Base-by-base conservation (phyloP, 768 basidiomycete genomes). In the Gloeostereum incarnatum region DNA sequence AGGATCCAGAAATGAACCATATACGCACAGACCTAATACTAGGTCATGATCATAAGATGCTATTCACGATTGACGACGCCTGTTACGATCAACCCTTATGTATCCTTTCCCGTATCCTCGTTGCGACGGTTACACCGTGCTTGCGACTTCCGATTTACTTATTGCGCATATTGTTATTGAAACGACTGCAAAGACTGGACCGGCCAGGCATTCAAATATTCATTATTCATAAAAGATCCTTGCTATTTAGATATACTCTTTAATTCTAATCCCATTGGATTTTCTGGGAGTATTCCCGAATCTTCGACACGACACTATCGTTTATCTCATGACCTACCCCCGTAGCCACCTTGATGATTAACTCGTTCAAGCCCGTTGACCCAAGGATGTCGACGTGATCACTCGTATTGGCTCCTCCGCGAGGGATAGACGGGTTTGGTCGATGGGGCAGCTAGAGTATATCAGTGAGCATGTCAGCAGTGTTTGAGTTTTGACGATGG, bases 401-500 rank as follows among this genome's bases (percentile, higher is more conserved):
- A 33, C 84, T 78, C 1, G 93, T 94, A 44, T 83, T 86, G 2
- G 92, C 87, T 1, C 93, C 96, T 27, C 96, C 94, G 20, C 94
- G 75, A 36, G 75, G 94, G 47, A 75, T 87, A 29, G 58, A 76
- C 39, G 63, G 45, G 33, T 78, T 65, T 6, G 92, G 93, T 8
- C 68, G 69, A 62, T 97, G 93, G 34, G 81, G 80, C 39, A 90
- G 69, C 84, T 89, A 45, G 8, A 49, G 34, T 40, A 32, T 8
- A 22, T 26, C 18, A 34, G 34, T 21, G 33, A 17, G 42, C 26
- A 29, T 29, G 26, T 29, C n/a, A n/a, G n/a, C n/a, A n/a, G n/a
- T n/a, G n/a, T n/a, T n/a, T n/a, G n/a, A n/a, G n/a, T 8, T 29
- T 29, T 29, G 26, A 29, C 14, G 8, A 8, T 8, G 14, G 8